Conservation (phyloP, 352 stramenopile species). For the Phytopythium litorale region DNA sequence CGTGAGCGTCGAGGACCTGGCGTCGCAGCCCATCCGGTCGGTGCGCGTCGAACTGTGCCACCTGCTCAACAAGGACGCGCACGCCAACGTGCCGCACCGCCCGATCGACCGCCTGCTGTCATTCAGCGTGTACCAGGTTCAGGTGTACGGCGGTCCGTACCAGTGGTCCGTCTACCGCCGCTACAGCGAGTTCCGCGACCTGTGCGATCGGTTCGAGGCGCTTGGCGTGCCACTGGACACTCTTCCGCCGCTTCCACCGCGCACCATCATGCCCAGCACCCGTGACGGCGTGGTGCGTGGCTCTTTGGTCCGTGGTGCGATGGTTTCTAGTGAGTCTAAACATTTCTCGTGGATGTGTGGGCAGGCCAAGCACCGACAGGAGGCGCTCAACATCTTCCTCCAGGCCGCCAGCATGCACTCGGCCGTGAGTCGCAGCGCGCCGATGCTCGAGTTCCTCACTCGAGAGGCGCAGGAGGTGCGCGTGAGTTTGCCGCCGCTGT, state of each 20-base stretch:
- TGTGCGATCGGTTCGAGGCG: constrained; percentile 45
- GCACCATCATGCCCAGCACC: constrained; percentile 77
- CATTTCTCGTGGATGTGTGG: neutral
- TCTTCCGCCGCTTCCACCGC: constrained; percentile 57
- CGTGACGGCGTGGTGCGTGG: constrained; percentile 41
- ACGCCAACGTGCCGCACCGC: constrained; percentile 66
- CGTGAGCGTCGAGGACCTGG: constrained; percentile 62
- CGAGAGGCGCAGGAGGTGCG: constrained; percentile 68
- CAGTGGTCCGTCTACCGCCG: constrained; percentile 85
- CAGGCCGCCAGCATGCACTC: constrained; percentile 85
- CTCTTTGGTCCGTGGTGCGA: neutral
- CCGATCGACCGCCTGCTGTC: constrained; percentile 69
- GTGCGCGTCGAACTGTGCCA: constrained; percentile 83
- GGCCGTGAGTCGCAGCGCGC: constrained; percentile 54
- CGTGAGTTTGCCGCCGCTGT: constrained; percentile 75
- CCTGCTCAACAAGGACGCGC: constrained; percentile 85
- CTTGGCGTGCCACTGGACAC: constrained; percentile 43
- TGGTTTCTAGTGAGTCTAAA: neutral
- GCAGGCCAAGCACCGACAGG: constrained; percentile 63
- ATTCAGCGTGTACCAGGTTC: constrained; percentile 82
- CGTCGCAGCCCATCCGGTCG: constrained; percentile 67
- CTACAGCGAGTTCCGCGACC: constrained; percentile 76
- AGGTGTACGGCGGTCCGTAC: constrained; percentile 81
- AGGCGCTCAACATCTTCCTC: constrained; percentile 73
- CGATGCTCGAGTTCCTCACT: constrained; percentile 79